These are phyloP conservation scores for Xylariaceae sp. DNA, from an alignment of 2,329 filamentous ascomycete species.

Conservation along the genomic window DNA sequence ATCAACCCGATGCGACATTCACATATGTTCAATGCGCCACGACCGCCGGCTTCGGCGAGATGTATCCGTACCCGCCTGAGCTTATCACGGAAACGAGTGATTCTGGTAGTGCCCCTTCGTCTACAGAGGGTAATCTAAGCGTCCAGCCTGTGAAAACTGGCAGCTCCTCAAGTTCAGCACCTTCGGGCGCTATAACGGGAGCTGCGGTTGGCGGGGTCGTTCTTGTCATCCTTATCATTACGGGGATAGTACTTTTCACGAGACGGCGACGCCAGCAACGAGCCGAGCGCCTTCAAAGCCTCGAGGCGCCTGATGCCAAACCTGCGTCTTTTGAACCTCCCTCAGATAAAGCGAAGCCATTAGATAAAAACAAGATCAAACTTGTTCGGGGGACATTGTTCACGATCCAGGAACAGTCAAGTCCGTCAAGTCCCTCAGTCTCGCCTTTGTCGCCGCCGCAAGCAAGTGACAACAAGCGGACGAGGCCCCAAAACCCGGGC, in stretches of 20 bases:
- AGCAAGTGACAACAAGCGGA: no score
- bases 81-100: constrained; percentile 11
- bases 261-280: background rate
- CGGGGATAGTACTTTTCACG: background rate
- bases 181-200: constrained; percentile 7
- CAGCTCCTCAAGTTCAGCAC: constrained; percentile 2
- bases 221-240: background rate
- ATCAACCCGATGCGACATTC: constrained; percentile 19
- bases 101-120: background rate
- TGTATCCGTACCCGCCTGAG: constrained; percentile 27
- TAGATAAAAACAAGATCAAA: constrained; percentile 1
- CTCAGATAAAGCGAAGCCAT: background rate
- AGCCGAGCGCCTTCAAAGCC: background rate
- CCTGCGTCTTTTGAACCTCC: no score
- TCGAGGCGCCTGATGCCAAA: background rate
- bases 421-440: constrained; percentile 3
- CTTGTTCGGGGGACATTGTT: constrained; percentile 21
- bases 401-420: constrained; percentile 20
- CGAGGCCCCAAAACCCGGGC: no score
- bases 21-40: constrained; percentile 26
- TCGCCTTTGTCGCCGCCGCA: constrained; percentile 9
- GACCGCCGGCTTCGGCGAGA: constrained; percentile 21
- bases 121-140: background rate
- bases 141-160: background rate
- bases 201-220: constrained; percentile 5